Percentiles rank a stretch among this genome's conserved stretches.
Evolutionary conservation across 495 filamentous ascomycete species (phyloP).

Genomic region (Corynascus novoguineensis): DNA sequence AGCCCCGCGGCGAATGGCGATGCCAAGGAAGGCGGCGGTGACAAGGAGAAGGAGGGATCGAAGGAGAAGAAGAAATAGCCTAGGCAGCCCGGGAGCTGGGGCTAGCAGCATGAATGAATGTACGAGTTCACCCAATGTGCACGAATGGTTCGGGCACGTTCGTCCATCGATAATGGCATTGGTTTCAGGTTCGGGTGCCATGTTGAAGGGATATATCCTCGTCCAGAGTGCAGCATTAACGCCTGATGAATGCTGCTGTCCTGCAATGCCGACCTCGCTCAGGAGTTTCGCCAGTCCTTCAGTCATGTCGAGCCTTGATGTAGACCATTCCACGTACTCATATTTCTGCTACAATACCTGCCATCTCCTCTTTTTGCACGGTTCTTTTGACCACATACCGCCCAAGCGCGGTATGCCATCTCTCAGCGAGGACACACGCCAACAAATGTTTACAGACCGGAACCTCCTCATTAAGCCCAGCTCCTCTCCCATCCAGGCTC

Average conservation of each 20-base stretch:
- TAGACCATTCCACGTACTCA: constrained; percentile 6
- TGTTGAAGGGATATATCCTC: neutral
- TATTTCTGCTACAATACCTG: constrained; percentile 68
- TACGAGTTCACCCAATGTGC: constrained; percentile 23
- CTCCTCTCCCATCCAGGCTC: constrained; percentile 25
- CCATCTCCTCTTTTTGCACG: constrained; percentile 62
- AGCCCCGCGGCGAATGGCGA: constrained; percentile 55
- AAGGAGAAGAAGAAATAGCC: constrained; percentile 37
- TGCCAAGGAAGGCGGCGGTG: constrained; percentile 37
- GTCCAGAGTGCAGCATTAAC: neutral
- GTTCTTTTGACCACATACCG: constrained; percentile 48
- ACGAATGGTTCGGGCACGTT: constrained; percentile 23
- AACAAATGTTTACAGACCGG: constrained; percentile 88
- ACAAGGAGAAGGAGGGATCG: constrained; percentile 33
- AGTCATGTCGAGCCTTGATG: neutral
- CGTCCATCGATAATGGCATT: constrained; percentile 23
- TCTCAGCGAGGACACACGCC: constrained; percentile 71
- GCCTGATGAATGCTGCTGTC: neutral
- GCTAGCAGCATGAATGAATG: constrained; percentile 12
- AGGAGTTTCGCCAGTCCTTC: neutral
- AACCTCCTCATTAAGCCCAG: constrained; percentile 26
- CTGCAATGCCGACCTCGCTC: neutral
- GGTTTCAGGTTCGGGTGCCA: neutral
- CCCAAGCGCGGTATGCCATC: constrained; percentile 54
- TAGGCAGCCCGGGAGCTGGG: neutral